These are phyloP conservation scores for Ophiostoma perfectum DNA, from an alignment of 2,329 filamentous ascomycete genomes.

Conservation along the genomic window DNA sequence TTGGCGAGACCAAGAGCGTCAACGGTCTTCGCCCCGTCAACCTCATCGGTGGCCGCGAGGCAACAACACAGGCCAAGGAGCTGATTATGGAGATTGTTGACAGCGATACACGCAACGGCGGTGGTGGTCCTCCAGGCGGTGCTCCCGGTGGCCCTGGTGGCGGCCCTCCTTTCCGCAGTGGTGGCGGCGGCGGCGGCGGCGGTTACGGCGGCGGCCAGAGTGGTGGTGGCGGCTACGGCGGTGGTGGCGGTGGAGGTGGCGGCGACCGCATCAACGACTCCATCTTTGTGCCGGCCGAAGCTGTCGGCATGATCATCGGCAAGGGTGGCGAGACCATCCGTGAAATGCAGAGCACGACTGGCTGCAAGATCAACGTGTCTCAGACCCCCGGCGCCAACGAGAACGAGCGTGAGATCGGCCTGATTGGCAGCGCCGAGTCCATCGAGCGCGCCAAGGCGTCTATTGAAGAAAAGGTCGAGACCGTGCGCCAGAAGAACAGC, in stretches of 20 bases:
- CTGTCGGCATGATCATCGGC: conserved; percentile 93
- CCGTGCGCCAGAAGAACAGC: conserved; percentile 59
- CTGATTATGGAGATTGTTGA: conserved; percentile 92
- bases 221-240: conserved; percentile 34
- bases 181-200: conserved; percentile 37
- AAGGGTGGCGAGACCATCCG: conserved; percentile 93
- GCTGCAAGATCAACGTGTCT: conserved; percentile 92
- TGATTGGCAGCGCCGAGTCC: conserved; percentile 71
- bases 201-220: conserved; percentile 23
- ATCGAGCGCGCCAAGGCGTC: conserved; percentile 76
- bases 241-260: conserved; percentile 39
- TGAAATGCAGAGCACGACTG: conserved; percentile 81
- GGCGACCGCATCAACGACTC: conserved; percentile 72
- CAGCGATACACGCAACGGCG: conserved; percentile 65
- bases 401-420: conserved; percentile 76
- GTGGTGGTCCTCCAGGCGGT: conserved; percentile 21
- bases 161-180: conserved; percentile 28
- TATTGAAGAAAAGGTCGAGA: conserved; percentile 88
- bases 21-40: conserved; percentile 88
- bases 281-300: conserved; percentile 81
- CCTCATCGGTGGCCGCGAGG: conserved; percentile 71
- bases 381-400: conserved; percentile 72
- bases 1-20: conserved; percentile 86
- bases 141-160: conserved; percentile 25
- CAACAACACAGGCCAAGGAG: conserved; percentile 73